Evolutionary conservation across 805 yeast genomes (phyloP), one percentile per base, ranked within the genome.

Genomic region (Wickerhamiella parazyma): DNA sequence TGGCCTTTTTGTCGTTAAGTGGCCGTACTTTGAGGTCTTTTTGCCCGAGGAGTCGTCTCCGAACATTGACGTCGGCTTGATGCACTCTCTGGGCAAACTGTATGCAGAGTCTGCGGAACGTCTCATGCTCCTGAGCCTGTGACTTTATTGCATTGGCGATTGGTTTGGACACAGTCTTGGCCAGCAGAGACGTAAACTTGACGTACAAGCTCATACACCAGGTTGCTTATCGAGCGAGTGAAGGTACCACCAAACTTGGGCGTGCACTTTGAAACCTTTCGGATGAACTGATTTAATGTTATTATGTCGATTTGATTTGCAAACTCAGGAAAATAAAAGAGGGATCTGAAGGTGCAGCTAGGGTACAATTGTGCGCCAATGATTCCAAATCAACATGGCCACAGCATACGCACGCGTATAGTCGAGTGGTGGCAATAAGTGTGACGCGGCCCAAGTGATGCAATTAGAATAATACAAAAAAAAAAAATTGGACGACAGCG

Each of bases 151-250:
- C 66, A 45, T 69, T 76, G 3, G 89, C 84, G 24, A 83, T 69
- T 1, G 94, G 94, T 57, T 80, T 82, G 29, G 93, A 79, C 35
- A 83, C 65, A 29, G 89, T 83, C 49, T 87, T 62, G 6, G 82
- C 73, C 43, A 81, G 68, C 43, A 83, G 69, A 19, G 87, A 71
- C 9, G 84, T 74, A 51, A 83, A 63, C 57, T 83, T 83, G 39
- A 82, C 67, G 8, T 87, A 85, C 29, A 83, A 71, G 63, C 89
- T 81, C 91, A 82, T 80, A 12, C 22, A 12, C 24, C 8, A 21
- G 12, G 14, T 28, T 28, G 31, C 31, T 28, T 28, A 28, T 28
- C 31, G 31, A 28, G 31, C 12, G 31, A 12, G 28, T 8, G 28
- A 4, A 5, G 8, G 8, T 8, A 21, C 5, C 24, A 21, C 24